phyloP scores from a whole-genome alignment of 495 filamentous ascomycete genomes.

The Letharia lupina region DNA sequence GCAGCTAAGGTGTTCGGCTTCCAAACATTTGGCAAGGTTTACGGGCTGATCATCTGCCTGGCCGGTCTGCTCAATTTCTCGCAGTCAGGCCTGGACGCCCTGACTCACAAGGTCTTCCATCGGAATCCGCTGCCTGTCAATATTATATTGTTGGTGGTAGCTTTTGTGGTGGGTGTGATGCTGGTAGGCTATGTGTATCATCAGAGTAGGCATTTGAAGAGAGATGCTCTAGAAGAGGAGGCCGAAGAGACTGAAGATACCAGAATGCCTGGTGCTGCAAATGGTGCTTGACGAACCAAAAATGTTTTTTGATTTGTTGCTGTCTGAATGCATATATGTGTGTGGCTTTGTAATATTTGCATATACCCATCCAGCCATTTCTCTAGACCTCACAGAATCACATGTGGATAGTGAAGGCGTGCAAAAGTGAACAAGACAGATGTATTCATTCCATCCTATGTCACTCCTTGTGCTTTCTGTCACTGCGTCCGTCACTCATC shows the following conservation, averaged over 20 bases:
- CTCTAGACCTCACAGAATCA: too few relatives aligned
- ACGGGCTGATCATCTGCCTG: slow-evolving; percentile 87
- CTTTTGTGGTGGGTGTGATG: slow-evolving; percentile 48
- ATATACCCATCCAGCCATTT: slow-evolving; percentile 4
- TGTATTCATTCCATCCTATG: background rate
- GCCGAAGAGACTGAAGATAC: slow-evolving; percentile 30
- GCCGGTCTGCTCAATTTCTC: slow-evolving; percentile 81
- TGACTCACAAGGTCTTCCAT: slow-evolving; percentile 64
- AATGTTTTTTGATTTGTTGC: background rate
- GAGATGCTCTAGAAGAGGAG: slow-evolving; percentile 31
- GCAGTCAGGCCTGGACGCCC: slow-evolving; percentile 71
- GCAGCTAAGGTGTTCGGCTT: slow-evolving; percentile 94
- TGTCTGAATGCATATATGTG: background rate
- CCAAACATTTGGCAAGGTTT: slow-evolving; percentile 88
- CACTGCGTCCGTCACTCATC: background rate
- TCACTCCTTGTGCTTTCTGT: background rate
- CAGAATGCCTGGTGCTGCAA: slow-evolving; percentile 29
- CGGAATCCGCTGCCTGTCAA: slow-evolving; percentile 77
- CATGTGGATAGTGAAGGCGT: slow-evolving; percentile 3
- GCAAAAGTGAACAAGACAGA: background rate
- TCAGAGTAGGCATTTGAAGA: slow-evolving; percentile 26
- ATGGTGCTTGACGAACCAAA: slow-evolving; percentile 2
- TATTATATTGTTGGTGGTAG: slow-evolving; percentile 51
- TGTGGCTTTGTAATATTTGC: background rate
- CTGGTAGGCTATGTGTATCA: slow-evolving; percentile 54